Conservation (phyloP, 208 protist species). For the Leishmania guyanensis region DNA sequence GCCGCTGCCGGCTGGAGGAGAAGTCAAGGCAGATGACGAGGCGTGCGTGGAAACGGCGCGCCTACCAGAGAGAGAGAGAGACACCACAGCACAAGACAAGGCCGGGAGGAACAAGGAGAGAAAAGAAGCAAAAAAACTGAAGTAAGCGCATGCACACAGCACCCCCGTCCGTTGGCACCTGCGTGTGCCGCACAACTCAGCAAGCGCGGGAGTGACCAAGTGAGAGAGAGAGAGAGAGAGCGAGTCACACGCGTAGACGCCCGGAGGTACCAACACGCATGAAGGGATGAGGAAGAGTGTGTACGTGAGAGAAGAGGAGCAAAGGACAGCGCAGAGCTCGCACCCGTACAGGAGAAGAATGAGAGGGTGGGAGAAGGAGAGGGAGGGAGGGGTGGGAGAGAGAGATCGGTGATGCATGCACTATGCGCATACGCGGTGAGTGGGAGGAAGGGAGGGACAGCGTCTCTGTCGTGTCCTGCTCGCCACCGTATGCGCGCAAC, state of each 20-base stretch:
- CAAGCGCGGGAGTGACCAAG: not conserved
- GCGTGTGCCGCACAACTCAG: too few relatives aligned
- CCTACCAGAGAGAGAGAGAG: slow-evolving; percentile 14
- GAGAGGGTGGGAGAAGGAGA: not conserved
- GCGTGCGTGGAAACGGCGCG: not conserved
- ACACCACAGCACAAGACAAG: not conserved
- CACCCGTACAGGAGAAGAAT: not conserved
- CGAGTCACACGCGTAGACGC: not conserved
- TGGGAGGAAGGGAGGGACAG: not conserved
- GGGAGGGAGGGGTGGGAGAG: not conserved
- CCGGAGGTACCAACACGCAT: not conserved
- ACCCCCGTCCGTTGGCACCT: too few relatives aligned
- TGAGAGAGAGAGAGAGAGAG: not conserved
- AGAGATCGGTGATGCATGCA: not conserved
- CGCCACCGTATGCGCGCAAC: not conserved
- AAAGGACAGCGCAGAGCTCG: not conserved
- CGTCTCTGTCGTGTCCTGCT: not conserved
- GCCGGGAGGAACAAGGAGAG: too few relatives aligned
- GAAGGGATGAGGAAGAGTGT: not conserved
- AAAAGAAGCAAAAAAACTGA: not conserved
- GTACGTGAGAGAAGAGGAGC: not conserved
- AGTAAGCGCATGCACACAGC: not conserved
- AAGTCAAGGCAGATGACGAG: too few relatives aligned
- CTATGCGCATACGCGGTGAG: not conserved
- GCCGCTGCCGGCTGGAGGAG: too few relatives aligned